Percentiles rank a stretch among this genome's conserved stretches.
phyloP scores from a whole-genome alignment of 2,329 filamentous ascomycete species.

The Phyllosticta paracitricarpa region DNA sequence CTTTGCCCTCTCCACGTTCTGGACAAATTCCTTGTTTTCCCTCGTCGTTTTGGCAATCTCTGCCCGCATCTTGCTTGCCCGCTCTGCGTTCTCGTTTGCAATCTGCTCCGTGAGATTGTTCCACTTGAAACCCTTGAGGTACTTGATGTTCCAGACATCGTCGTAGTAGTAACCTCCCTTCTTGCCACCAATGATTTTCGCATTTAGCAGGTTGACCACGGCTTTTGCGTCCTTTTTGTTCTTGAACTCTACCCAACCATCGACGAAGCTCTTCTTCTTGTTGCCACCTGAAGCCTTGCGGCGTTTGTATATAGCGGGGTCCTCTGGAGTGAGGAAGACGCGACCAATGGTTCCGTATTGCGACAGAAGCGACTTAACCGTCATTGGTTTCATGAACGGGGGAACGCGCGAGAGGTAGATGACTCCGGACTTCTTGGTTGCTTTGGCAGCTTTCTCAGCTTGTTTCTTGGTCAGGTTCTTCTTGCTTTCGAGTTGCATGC shows the following conservation, averaged over 20 bases:
- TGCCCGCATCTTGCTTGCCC: conserved; percentile 62
- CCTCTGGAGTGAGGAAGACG: conserved; percentile 70
- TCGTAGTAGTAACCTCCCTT: conserved; percentile 77
- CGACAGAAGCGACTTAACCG: conserved; percentile 63
- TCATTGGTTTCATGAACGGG: conserved; percentile 78
- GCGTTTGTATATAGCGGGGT: conserved; percentile 53
- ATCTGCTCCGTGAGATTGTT: conserved; percentile 62
- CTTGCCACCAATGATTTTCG: conserved; percentile 69
- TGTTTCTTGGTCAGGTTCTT: conserved; percentile 30
- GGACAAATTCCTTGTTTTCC: conserved; percentile 74
- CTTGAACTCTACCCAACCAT: conserved; percentile 79
- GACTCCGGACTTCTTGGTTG: conserved; percentile 65
- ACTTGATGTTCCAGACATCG: conserved; percentile 77
- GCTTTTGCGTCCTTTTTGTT: conserved; percentile 67
- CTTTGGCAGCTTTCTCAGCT: conserved; percentile 54
- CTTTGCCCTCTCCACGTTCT: conserved; percentile 71
- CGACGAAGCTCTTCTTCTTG: conserved; percentile 70
- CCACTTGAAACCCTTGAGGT: conserved; percentile 81
- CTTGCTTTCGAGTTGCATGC: conserved; percentile 3
- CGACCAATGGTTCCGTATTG: conserved; percentile 68
- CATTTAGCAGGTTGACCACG: conserved; percentile 68
- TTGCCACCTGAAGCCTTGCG: conserved; percentile 67
- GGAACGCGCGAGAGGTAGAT: conserved; percentile 76
- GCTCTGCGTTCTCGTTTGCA: conserved; percentile 69
- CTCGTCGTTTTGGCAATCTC: conserved; percentile 66